Percentiles rank a stretch among this genome's conserved stretches.
These are phyloP conservation scores for Sutorius australiensis DNA, from an alignment of 768 basidiomycete species.

Conservation along the genomic window DNA sequence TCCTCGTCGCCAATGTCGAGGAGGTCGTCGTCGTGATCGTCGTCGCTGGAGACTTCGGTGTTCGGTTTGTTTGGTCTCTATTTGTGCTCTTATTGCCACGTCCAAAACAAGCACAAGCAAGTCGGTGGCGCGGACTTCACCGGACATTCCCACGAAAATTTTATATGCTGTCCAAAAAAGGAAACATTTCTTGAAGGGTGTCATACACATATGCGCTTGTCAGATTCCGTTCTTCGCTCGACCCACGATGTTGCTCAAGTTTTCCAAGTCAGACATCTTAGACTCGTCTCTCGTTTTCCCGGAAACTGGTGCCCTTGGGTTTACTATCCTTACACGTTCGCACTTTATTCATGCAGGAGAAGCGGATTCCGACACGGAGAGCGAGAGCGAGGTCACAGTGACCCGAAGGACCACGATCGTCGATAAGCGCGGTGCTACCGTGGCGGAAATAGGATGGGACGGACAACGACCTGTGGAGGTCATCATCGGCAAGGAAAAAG, in stretches of 20 bases:
- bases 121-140: constrained; percentile 13
- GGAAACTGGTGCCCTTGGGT: constrained; percentile 46
- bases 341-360: constrained; percentile 28
- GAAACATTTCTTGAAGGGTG: background rate
- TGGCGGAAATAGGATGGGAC: constrained; percentile 51
- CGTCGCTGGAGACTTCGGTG: constrained; percentile 25
- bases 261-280: constrained; percentile 55
- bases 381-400: constrained; percentile 20
- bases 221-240: background rate
- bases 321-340: constrained; percentile 45
- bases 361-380: constrained; percentile 30
- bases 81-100: constrained; percentile 31
- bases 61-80: constrained; percentile 27
- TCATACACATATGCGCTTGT: background rate
- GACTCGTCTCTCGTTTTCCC: constrained; percentile 53
- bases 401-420: constrained; percentile 42
- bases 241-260: constrained; percentile 51
- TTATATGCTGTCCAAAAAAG: background rate
- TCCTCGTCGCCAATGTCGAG: constrained; percentile 20
- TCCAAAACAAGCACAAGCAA: constrained; percentile 27
- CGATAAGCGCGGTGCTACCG: constrained; percentile 38
- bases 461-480: constrained; percentile 51
- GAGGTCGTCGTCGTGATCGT: constrained; percentile 25
- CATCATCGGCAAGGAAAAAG: constrained; percentile 46
- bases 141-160: background rate